Conservation (phyloP, 345 rosid species). For the Eucalyptus leucophloia region DNA sequence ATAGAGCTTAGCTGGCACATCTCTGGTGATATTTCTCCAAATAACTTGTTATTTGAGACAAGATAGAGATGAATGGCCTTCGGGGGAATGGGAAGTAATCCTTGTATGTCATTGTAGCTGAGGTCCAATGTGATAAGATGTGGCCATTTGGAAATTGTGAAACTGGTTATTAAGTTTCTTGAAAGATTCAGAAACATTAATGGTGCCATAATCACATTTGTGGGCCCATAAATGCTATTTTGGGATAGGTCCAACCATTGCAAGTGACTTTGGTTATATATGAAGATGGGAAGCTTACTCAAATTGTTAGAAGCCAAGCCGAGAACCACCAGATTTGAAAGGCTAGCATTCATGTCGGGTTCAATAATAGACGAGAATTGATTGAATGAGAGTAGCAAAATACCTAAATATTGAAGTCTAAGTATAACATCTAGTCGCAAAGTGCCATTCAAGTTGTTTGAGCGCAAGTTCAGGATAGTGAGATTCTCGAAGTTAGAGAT, state of each 20-base stretch:
- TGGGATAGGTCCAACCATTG: background rate
- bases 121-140: background rate
- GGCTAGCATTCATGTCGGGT: background rate
- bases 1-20: background rate
- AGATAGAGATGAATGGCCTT: background rate
- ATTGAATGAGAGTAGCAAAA: background rate
- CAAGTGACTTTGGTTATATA: background rate
- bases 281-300: conserved; percentile 1
- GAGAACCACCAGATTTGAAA: background rate
- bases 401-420: background rate
- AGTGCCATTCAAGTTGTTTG: background rate
- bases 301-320: conserved; percentile 6
- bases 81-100: background rate
- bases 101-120: background rate
- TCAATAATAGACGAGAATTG: background rate
- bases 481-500: background rate
- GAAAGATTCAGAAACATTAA: background rate
- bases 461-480: fast-evolving
- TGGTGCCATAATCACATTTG: fast-evolving
- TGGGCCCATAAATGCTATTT: background rate
- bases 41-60: background rate
- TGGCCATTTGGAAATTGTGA: background rate
- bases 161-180: background rate
- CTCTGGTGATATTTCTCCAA: background rate
- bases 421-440: background rate